A percentile compares a stretch with the other conserved stretches of the same genome.
These are phyloP conservation scores for Punica granatum DNA, from an alignment of 345 rosid genomes.

Conservation along the genomic window DNA sequence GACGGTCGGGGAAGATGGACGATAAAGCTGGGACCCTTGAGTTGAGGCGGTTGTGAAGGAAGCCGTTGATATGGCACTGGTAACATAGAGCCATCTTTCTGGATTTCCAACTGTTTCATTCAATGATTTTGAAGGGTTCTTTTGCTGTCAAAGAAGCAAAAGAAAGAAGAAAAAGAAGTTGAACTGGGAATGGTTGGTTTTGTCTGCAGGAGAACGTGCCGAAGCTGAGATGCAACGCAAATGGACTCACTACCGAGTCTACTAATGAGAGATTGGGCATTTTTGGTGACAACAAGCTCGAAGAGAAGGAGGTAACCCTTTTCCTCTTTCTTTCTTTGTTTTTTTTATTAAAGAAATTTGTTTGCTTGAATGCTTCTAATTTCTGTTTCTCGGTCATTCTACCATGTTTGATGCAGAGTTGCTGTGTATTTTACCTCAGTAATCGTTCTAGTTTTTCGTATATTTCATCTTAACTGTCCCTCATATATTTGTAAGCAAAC, in stretches of 20 bases:
- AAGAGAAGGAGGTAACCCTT: slow-evolving; percentile 49
- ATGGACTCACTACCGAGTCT: slow-evolving; percentile 52
- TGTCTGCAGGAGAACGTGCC: slow-evolving; percentile 51
- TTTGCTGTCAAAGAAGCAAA: no score
- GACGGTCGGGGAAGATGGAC: slow-evolving; percentile 22
- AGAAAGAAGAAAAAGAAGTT: neutral
- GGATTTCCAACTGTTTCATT: slow-evolving; percentile 1
- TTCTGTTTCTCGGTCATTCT: neutral
- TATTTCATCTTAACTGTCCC: neutral
- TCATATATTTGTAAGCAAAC: neutral
- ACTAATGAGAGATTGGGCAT: slow-evolving; percentile 47
- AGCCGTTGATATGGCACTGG: slow-evolving; percentile 54
- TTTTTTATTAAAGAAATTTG: neutral
- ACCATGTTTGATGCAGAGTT: no score
- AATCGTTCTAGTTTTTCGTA: no score
- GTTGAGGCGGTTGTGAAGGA: slow-evolving; percentile 67
- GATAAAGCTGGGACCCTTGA: slow-evolving; percentile 29
- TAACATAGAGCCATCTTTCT: neutral
- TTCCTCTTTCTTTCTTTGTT: slow-evolving; percentile 2
- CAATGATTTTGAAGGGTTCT: no score
- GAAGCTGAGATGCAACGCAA: slow-evolving; percentile 41
- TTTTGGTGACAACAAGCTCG: slow-evolving; percentile 64
- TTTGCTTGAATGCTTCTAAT: neutral
- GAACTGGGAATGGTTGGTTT: slow-evolving; percentile 13
- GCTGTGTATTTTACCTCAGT: no score